Percentiles rank a stretch among this genome's conserved stretches.
phyloP scores from a whole-genome alignment of 805 yeast species.

The Saturnispora sanitii region DNA sequence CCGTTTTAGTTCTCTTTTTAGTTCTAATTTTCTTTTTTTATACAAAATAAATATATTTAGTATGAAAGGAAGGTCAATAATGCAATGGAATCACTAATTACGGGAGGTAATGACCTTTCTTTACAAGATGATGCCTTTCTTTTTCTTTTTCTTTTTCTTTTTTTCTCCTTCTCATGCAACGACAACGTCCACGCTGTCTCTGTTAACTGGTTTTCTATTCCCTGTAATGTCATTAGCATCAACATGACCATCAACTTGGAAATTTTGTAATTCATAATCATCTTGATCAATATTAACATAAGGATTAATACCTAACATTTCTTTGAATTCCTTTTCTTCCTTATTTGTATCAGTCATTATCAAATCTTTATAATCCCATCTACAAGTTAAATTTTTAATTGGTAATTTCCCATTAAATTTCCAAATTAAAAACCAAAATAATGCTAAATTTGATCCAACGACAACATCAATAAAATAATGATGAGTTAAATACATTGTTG shows the following conservation, averaged over 20 bases:
- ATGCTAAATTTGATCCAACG: constrained; percentile 84
- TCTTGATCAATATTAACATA: constrained; percentile 3
- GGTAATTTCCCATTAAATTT: constrained; percentile 54
- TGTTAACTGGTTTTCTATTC: constrained; percentile 6
- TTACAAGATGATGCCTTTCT: not conserved
- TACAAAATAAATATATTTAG: no score
- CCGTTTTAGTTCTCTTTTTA: no score
- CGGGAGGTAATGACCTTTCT: no score
- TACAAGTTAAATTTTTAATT: constrained; percentile 41
- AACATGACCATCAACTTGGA: constrained; percentile 1
- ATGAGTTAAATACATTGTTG: constrained; percentile 95
- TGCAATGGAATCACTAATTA: no score
- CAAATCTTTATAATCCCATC: constrained; percentile 24
- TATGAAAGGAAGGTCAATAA: no score
- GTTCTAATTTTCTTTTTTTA: no score
- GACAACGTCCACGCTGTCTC: constrained; percentile 8
- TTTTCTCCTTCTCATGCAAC: not conserved
- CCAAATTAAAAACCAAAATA: constrained; percentile 57
- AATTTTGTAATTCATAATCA: constrained; percentile 12
- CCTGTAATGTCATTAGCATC: no score
- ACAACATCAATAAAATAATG: constrained; percentile 91
- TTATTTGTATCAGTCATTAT: constrained; percentile 10
- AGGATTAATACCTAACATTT: not conserved
- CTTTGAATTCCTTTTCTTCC: constrained; percentile 18
- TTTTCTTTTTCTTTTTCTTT: not conserved